Percentiles rank a stretch among this genome's conserved stretches.
Evolutionary conservation across 2,329 filamentous ascomycete species (phyloP).

Genomic region (Penicillium sp.): DNA sequence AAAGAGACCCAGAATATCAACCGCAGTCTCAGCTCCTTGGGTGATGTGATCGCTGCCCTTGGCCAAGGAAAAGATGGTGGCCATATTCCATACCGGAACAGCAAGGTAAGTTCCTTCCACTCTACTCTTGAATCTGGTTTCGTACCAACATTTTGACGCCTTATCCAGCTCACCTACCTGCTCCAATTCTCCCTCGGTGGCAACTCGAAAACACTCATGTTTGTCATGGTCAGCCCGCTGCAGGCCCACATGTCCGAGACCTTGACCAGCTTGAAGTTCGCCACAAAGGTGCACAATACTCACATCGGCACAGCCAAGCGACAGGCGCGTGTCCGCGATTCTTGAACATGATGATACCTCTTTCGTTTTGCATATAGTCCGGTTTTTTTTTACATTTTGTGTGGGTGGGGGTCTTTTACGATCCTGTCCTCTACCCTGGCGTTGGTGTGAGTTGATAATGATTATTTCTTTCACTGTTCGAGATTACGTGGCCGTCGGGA

Average conservation of each 20-base stretch:
- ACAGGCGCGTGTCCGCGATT: constrained; percentile 43
- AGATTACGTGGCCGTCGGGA: constrained; percentile 8
- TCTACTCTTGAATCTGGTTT: not conserved
- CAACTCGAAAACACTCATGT: constrained; percentile 98
- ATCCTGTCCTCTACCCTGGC: constrained; percentile 35
- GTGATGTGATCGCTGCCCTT: constrained; percentile 93
- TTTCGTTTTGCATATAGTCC: constrained; percentile 28
- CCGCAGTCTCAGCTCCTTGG: constrained; percentile 86
- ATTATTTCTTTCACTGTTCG: constrained; percentile 6
- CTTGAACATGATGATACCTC: constrained; percentile 31
- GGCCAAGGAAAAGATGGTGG: constrained; percentile 75
- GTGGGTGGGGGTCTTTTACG: constrained; percentile 31
- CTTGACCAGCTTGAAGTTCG: constrained; percentile 91
- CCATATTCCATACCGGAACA: constrained; percentile 94
- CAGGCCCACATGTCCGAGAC: constrained; percentile 92
- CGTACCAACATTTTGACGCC: constrained; percentile 19
- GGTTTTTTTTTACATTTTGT: constrained; percentile 12
- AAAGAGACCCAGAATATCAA: constrained; percentile 98
- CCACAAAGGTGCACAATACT: constrained; percentile 86
- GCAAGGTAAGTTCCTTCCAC: constrained; percentile 69
- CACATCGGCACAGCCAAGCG: constrained; percentile 83
- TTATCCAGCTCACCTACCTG: constrained; percentile 76
- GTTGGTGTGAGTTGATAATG: constrained; percentile 25
- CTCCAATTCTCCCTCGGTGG: constrained; percentile 93
- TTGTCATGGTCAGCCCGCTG: constrained; percentile 94